Percentiles rank a stretch among this genome's conserved stretches.
phyloP scores from a whole-genome alignment of 345 rosid species.

The Sisymbrium altissimum region DNA sequence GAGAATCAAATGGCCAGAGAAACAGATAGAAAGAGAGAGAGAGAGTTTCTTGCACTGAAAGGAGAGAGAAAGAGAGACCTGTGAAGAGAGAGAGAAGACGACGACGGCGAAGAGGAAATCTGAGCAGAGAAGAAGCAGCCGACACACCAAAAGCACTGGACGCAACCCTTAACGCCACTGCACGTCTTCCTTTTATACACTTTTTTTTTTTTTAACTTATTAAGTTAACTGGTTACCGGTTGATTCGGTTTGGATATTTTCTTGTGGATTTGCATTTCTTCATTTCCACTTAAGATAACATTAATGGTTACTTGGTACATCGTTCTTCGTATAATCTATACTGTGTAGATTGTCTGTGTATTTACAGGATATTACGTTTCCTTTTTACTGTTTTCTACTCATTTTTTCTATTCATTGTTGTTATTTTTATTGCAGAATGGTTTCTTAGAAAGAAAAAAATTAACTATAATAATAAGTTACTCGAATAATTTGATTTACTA shows the following conservation, averaged over 20 bases:
- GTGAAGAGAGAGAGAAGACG: neutral
- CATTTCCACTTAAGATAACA: neutral
- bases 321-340: too few species aligned
- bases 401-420: too few species aligned
- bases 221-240: slow-evolving; percentile 16
- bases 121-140: slow-evolving; percentile 22
- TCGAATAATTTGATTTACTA: too few species aligned
- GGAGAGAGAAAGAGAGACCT: slow-evolving; percentile 5
- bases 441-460: too few species aligned
- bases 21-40: too few species aligned
- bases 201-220: neutral
- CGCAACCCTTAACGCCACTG: slow-evolving; percentile 13
- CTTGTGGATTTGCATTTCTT: neutral
- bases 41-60: too few species aligned
- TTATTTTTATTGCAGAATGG: too few species aligned
- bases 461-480: too few species aligned
- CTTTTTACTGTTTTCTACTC: too few species aligned
- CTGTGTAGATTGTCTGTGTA: too few species aligned
- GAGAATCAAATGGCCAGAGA: neutral
- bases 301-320: too few species aligned
- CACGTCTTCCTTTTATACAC: slow-evolving; percentile 20
- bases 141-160: slow-evolving; percentile 19
- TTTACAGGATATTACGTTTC: too few species aligned
- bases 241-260: slow-evolving; percentile 8
- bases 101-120: neutral